Percentiles rank a stretch among this genome's conserved stretches.
Evolutionary conservation across 1,284 basidiomycete species (phyloP).

Genomic region (Cutaneotrichosporon daszewskae): DNA sequence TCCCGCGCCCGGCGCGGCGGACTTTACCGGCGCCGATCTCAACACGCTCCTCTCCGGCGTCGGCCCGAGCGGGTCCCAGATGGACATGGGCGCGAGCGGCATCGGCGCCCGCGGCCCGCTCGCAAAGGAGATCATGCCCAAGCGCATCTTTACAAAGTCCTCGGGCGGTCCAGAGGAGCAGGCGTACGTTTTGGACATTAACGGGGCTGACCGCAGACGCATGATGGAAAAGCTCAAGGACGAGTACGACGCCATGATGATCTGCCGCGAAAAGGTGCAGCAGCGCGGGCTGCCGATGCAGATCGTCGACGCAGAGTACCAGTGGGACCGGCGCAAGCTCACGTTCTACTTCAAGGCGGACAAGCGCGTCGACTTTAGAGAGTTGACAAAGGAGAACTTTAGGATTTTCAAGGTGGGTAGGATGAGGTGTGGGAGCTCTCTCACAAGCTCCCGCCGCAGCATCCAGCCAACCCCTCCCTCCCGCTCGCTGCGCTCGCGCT

Average conservation of each 20-base stretch:
- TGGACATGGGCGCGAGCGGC: slow-evolving; percentile 30
- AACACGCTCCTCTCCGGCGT: slow-evolving; percentile 33
- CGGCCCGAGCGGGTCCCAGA: slow-evolving; percentile 35
- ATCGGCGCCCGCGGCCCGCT: slow-evolving; percentile 34
- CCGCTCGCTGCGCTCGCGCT: background rate
- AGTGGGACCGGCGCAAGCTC: slow-evolving; percentile 95
- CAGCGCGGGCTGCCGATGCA: slow-evolving; percentile 95
- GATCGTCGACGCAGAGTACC: slow-evolving; percentile 95
- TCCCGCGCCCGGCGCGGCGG: slow-evolving; percentile 15
- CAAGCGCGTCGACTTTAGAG: slow-evolving; percentile 93
- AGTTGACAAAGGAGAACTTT: slow-evolving; percentile 56
- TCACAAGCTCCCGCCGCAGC: too few relatives aligned
- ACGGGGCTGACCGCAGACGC: slow-evolving; percentile 51
- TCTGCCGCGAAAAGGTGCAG: slow-evolving; percentile 84
- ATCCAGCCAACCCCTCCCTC: too few relatives aligned
- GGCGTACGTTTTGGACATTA: slow-evolving; percentile 55
- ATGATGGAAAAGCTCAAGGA: slow-evolving; percentile 77
- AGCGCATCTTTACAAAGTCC: slow-evolving; percentile 95
- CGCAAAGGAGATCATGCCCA: slow-evolving; percentile 85
- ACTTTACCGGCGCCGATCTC: slow-evolving; percentile 37
- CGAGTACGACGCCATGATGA: slow-evolving; percentile 82
- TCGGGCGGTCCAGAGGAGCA: slow-evolving; percentile 63
- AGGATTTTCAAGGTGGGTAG: slow-evolving; percentile 40
- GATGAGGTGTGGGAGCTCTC: too few relatives aligned
- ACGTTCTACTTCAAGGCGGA: slow-evolving; percentile 97